phyloP scores from a whole-genome alignment of 73 alveolate genomes.

The Paramecium octaurelia region DNA sequence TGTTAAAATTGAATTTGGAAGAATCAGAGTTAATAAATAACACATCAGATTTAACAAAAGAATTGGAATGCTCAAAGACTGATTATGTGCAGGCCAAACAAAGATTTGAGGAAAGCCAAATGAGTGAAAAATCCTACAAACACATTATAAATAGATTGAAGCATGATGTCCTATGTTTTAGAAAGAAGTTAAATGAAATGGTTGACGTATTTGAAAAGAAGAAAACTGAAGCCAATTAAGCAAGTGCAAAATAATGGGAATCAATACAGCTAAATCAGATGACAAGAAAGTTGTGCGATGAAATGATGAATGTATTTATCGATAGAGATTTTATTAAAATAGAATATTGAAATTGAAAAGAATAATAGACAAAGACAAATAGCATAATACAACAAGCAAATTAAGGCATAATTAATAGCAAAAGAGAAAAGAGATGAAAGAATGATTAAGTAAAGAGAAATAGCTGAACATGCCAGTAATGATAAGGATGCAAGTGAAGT shows the following conservation, averaged over 20 bases:
- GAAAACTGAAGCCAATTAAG: constrained; percentile 57
- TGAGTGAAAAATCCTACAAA: constrained; percentile 66
- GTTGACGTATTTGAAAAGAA: constrained; percentile 60
- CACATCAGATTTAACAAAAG: neutral
- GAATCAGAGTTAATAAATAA: neutral
- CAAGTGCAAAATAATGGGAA: constrained; percentile 69
- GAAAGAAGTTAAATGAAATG: constrained; percentile 68
- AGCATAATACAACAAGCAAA: constrained; percentile 45
- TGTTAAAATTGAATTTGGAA: neutral
- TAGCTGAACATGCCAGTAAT: constrained; percentile 68
- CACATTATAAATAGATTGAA: constrained; percentile 80
- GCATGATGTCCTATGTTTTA: constrained; percentile 76
- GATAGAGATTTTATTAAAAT: neutral
- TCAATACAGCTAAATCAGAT: constrained; percentile 68
- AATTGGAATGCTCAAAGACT: constrained; percentile 58
- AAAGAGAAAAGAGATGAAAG: constrained; percentile 67
- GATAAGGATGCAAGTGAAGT: constrained; percentile 70
- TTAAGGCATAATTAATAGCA: constrained; percentile 44
- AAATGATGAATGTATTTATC: constrained; percentile 64
- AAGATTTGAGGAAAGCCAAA: constrained; percentile 70
- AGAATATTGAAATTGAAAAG: constrained; percentile 56
- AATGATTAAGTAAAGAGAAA: constrained; percentile 47
- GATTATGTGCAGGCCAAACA: constrained; percentile 62
- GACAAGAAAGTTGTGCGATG: constrained; percentile 70
- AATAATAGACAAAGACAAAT: constrained; percentile 55